Evolutionary conservation across 495 filamentous ascomycete species (phyloP).

Genomic region (Penicillium cataractarum): DNA sequence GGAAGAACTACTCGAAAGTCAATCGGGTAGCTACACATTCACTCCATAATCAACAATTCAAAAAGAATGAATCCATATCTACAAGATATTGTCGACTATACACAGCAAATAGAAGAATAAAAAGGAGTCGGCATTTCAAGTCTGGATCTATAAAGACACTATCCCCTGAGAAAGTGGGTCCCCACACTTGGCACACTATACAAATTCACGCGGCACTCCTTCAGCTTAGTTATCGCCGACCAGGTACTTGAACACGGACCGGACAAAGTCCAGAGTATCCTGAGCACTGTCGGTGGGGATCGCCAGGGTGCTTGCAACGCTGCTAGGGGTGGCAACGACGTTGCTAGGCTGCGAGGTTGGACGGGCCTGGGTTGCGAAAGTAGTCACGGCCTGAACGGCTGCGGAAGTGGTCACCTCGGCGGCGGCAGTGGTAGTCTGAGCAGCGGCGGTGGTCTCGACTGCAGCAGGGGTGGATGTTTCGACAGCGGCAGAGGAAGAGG

Average conservation of each 20-base stretch:
- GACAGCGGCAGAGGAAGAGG: slow-evolving; percentile 2
- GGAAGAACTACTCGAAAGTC: background rate
- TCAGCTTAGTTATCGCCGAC: slow-evolving; percentile 14
- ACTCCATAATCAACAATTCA: background rate
- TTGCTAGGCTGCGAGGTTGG: slow-evolving; percentile 13
- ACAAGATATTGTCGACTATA: background rate
- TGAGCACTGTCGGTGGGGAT: slow-evolving; percentile 35
- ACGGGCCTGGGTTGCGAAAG: slow-evolving; percentile 20
- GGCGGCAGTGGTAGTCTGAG: slow-evolving; percentile 9
- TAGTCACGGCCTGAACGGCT: slow-evolving; percentile 11
- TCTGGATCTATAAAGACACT: background rate
- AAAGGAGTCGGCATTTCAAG: background rate
- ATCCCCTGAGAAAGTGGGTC: slow-evolving; percentile 7
- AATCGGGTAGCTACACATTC: background rate
- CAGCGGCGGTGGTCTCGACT: slow-evolving; percentile 6
- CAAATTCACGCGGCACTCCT: background rate
- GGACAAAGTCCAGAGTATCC: slow-evolving; percentile 33
- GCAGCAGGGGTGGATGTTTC: slow-evolving; percentile 10
- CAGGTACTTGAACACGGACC: slow-evolving; percentile 30
- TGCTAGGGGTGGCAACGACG: slow-evolving; percentile 11
- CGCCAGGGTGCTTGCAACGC: slow-evolving; percentile 8
- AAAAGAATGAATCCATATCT: background rate
- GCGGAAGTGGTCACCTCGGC: slow-evolving; percentile 9
- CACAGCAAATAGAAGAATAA: background rate
- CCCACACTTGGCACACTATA: background rate